Evolutionary conservation across 1,284 basidiomycete species (phyloP), one percentile per base, ranked within the genome.

Genomic region (Ganoderma leucocontextum): DNA sequence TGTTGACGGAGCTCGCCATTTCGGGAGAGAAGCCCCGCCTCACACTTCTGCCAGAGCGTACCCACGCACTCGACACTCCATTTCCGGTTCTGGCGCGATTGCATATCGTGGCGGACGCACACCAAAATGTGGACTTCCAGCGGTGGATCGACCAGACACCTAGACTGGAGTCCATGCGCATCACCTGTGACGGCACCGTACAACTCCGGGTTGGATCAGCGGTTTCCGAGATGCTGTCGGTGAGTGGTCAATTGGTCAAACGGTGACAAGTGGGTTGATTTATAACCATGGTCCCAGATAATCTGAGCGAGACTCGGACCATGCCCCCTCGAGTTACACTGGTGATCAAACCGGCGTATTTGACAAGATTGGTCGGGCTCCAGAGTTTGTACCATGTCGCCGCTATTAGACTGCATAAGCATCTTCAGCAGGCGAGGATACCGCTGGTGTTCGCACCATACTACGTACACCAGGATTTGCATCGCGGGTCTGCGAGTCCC

Each of bases 401-500:
- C 38, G 59, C 44, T 2, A 13, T n/a, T 1, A 42, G 33, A 25
- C 15, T 65, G 64, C 58, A 4, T 8, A 36, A 65, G 38, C 41
- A 53, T 29, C 33, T 60, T 29, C 35, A 22, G 44, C 36, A 53
- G 52, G 5, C 58, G 15, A 35, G 9, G 38, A 13, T 60, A 2
- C 64, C 64, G 13, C 17, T 60, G 4, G 59, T 57, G 2, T 65
- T 65, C 19, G 64, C 35, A 4, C 64, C 64, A 9, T 60, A 60
- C 33, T 60, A 65, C 35, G 7, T 9, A 9, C 17, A 41, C 4
- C 36, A 65, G 42, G 64, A 65, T 38, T n/a, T 60, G 36, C 8
- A 47, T 29, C n/a, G 38, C 49, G 39, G 22, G 8, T 8, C 19
- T 19, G 36, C 64, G 3, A 41, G 19, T 25, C 8, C 22, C 17